Base-by-base conservation (phyloP, 169 alveolate genomes). In the Eimeria falciformis region DNA sequence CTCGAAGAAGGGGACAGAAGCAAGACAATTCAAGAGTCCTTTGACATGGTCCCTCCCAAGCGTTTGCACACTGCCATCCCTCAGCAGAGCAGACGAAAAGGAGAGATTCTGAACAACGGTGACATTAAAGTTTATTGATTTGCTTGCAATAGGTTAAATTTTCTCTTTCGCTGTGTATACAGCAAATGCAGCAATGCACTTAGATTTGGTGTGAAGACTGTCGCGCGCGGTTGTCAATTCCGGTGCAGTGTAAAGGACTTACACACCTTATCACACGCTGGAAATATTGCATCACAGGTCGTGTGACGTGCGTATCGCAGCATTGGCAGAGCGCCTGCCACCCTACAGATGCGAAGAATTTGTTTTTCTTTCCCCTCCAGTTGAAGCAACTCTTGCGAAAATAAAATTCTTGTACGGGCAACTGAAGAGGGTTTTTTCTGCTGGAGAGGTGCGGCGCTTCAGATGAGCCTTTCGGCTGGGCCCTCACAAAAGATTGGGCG, bases 281-380 rank as follows among this genome's bases (percentile, higher is more conserved):
- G 18, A 50, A 50, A 50, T 12, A 12, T 0, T 1, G 62, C 62
- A 50, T 50, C 18, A 21, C 11, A 12, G 11, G 62, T 50, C 23
- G 18, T 50, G 62, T 21, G 11, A 50, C 37, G 17, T 77, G 86
- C 47, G 46, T 29, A 33, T 6, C 50, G 79, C 93, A 89, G 93
- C 90, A 1, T 37, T 89, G 46, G 93, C 93, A n/a, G 85, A 77
- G 83, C 79, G 93, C 5, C 69, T 89, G 71, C 93, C 93, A 21
- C 71, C 66, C n/a, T 66, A 89, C 29, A 73, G 85, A n/a, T 89
- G 93, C 90, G 93, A 89, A 62, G 83, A 37, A 23, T 89, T 89
- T 50, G 93, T 89, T 14, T 82, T 66, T 46, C 90, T 89, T 21
- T 18, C 65, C 21, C 93, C 93, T 45, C 93, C 93, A 11, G 84